Evolutionary conservation across 345 rosid species (phyloP).

Genomic region (Anacardium occidentale): DNA sequence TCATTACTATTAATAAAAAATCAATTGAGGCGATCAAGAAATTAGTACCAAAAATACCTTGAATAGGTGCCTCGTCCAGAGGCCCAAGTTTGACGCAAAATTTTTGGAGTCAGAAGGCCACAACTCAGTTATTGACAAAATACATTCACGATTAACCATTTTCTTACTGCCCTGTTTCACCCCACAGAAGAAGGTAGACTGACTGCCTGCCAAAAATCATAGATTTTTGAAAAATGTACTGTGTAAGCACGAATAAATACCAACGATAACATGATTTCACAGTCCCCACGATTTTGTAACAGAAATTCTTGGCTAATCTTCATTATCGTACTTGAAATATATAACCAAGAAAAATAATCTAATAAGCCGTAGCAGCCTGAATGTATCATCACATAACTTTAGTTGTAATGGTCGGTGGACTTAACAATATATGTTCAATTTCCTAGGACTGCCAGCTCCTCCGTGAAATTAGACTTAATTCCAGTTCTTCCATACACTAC

Average conservation of each 20-base stretch:
- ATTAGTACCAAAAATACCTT: no score
- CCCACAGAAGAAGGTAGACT: no score
- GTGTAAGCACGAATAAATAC: neutral
- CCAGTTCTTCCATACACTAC: conserved; percentile 12
- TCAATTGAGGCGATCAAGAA: no score
- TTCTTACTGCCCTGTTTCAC: neutral
- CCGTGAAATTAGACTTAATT: neutral
- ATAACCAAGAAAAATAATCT: conserved; percentile 15
- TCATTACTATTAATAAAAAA: no score
- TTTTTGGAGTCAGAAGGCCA: no score
- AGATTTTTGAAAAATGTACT: conserved; percentile 2
- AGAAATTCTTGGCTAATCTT: conserved; percentile 10
- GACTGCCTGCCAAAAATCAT: no score
- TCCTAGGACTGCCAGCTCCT: conserved; percentile 10
- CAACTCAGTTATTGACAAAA: neutral
- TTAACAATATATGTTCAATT: conserved; percentile 25
- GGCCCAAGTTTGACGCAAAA: no score
- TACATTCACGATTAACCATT: neutral
- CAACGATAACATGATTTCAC: neutral
- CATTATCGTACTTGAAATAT: conserved; percentile 11
- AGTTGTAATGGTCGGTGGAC: conserved; percentile 24
- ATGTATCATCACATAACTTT: neutral
- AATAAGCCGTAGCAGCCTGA: conserved; percentile 12
- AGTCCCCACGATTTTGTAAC: no score
- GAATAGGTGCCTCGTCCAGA: no score